Evolutionary conservation across 768 basidiomycete genomes (phyloP), one percentile per base, ranked within the genome.

Genomic region (Lactarius indigo): DNA sequence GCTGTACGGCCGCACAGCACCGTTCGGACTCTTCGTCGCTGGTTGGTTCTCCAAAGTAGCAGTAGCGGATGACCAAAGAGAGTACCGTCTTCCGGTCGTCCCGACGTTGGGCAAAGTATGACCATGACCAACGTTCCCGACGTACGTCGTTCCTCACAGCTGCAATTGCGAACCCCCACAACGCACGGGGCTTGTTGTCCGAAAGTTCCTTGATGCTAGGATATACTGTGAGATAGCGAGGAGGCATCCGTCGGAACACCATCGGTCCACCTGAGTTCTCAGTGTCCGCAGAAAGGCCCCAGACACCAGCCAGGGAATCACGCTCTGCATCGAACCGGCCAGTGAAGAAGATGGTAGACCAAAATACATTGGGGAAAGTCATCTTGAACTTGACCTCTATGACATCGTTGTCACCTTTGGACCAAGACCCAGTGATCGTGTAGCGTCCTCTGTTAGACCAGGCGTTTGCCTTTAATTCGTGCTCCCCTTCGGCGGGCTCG

Each of bases 131-230:
- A 1, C 63, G 64, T 31, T 66, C 54, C 42, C 72, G 67, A 4
- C 73, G 71, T 5, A 78, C 57, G 17, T 71, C 65, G 39, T 67
- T 59, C 7, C 59, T 56, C 3, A 74, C 71, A 8, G 75, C 73
- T 0, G 42, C 42, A 33, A 74, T 72, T 13, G 78, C 78, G 55
- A 72, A 78, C 7, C 50, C 63, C 78, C 76, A 78, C n/a, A 74
- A 59, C 8, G 75, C 73, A 13, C 71, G 73, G 5, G 76, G n/a
- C 59, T 68, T 71, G 64, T 73, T 73, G 12, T 59, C 55, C 28
- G 59, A 52, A 23, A 75, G 66, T 39, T 69, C 72, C 12, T 66
- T 52, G 23, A 75, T 72, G 2, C 72, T 59, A 2, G 76, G 76
- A 31, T 68, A 65, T 50, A 73, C 73, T 7, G 72, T 62, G 31